Percentiles rank a stretch among this genome's conserved stretches.
Conservation (phyloP, 768 basidiomycete genomes). For the Leccinum variicolor region DNA sequence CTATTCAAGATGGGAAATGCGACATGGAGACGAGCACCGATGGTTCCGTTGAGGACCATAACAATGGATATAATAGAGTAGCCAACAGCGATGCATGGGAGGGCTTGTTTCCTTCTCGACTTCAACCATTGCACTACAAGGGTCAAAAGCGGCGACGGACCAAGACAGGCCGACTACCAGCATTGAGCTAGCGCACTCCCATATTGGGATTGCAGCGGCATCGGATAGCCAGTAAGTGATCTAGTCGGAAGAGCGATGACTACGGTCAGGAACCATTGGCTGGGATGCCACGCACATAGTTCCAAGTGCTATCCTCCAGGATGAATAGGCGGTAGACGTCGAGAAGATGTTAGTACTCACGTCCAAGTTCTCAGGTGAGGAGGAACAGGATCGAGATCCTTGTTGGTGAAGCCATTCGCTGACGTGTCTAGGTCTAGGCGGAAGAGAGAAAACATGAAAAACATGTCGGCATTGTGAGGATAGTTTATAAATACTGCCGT, state of each 20-base stretch:
- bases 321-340: neutral
- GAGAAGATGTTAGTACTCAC: slow-evolving; percentile 7
- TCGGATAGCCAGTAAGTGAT: slow-evolving; percentile 29
- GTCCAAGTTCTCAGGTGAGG: slow-evolving; percentile 62
- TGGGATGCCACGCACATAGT: slow-evolving; percentile 58
- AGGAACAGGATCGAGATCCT: slow-evolving; percentile 77
- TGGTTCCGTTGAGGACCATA: slow-evolving; percentile 77
- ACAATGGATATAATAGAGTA: slow-evolving; percentile 70
- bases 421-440: slow-evolving; percentile 25
- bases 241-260: slow-evolving; percentile 1
- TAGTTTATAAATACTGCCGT: neutral
- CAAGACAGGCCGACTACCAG: slow-evolving; percentile 73
- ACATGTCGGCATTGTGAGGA: neutral
- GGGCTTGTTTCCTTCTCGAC: slow-evolving; percentile 57
- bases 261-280: slow-evolving; percentile 32
- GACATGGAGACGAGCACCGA: slow-evolving; percentile 76
- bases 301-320: slow-evolving; percentile 41
- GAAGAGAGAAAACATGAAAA: too few relatives aligned
- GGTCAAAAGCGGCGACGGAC: slow-evolving; percentile 29
- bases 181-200: slow-evolving; percentile 64
- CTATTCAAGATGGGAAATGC: slow-evolving; percentile 75
- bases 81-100: slow-evolving; percentile 67
- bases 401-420: slow-evolving; percentile 61
- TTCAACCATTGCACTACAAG: neutral
- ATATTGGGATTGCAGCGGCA: slow-evolving; percentile 20